A percentile compares a stretch with the other conserved stretches of the same genome.
phyloP scores from a whole-genome alignment of 2,329 filamentous ascomycete species.

The Penicillium glabrum region DNA sequence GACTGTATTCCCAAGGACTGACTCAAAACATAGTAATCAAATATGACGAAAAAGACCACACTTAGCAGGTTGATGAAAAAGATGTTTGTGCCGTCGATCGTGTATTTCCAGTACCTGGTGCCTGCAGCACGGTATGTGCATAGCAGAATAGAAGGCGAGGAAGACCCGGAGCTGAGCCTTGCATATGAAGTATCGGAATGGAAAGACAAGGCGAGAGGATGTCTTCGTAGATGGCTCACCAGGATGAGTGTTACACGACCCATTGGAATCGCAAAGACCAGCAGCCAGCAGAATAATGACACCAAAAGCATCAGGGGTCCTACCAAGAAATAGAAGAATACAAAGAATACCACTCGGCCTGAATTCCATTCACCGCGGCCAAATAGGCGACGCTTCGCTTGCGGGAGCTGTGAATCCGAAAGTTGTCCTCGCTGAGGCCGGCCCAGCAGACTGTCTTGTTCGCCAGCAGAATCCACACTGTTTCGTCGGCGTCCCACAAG shows the following conservation, averaged over 20 bases:
- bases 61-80: slow-evolving; percentile 97
- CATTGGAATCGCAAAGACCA: slow-evolving; percentile 99
- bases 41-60: slow-evolving; percentile 89
- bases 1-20: slow-evolving; percentile 67
- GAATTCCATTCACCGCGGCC: slow-evolving; percentile 95
- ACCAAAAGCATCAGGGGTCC: slow-evolving; percentile 83
- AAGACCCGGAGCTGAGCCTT: slow-evolving; percentile 66
- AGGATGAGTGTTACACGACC: slow-evolving; percentile 89
- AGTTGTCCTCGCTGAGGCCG: slow-evolving; percentile 56
- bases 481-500: slow-evolving; percentile 82
- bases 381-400: slow-evolving; percentile 80
- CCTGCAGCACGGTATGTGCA: slow-evolving; percentile 97
- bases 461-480: slow-evolving; percentile 84
- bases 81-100: slow-evolving; percentile 95
- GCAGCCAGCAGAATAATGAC: slow-evolving; percentile 87
- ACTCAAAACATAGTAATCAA: slow-evolving; percentile 83
- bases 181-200: slow-evolving; percentile 79
- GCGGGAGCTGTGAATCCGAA: slow-evolving; percentile 42
- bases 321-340: slow-evolving; percentile 92
- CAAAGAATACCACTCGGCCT: slow-evolving; percentile 91
- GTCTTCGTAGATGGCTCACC: slow-evolving; percentile 86
- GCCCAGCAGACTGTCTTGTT: slow-evolving; percentile 86
- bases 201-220: slow-evolving; percentile 90
- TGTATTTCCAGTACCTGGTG: slow-evolving; percentile 98
- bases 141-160: slow-evolving; percentile 81